Evolutionary conservation across 345 rosid genomes (phyloP).

Genomic region (Eucalyptus cloeziana): DNA sequence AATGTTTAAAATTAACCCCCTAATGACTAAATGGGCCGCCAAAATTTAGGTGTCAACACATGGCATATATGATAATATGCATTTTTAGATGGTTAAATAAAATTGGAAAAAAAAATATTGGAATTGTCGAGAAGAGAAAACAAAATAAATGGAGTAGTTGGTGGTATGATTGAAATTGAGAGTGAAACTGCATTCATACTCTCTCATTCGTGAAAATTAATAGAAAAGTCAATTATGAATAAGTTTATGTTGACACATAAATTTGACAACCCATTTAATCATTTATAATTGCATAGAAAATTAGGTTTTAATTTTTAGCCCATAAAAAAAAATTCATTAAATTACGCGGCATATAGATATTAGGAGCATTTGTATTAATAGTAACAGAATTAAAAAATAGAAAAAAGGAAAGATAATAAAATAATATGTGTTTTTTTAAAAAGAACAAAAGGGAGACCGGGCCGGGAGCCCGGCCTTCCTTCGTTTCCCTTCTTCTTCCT

Average conservation of each 20-base stretch:
- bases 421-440: too few relatives aligned
- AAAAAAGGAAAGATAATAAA: too few relatives aligned
- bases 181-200: background rate
- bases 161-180: background rate
- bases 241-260: background rate
- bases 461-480: too few relatives aligned
- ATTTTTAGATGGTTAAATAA: background rate
- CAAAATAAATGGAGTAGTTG: background rate
- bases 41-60: too few relatives aligned
- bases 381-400: too few relatives aligned
- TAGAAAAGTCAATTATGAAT: rapidly evolving
- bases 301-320: too few relatives aligned
- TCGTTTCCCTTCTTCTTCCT: background rate
- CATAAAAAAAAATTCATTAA: too few relatives aligned
- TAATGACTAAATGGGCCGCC: too few relatives aligned
- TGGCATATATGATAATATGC: background rate
- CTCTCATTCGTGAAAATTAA: background rate
- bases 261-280: rapidly evolving
- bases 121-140: background rate
- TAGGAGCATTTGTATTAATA: background rate
- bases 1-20: too few relatives aligned
- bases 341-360: background rate
- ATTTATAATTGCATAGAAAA: background rate
- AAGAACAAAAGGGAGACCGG: too few relatives aligned
- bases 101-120: background rate